phyloP scores from a whole-genome alignment of 345 rosid genomes.

The Linum tenue region DNA sequence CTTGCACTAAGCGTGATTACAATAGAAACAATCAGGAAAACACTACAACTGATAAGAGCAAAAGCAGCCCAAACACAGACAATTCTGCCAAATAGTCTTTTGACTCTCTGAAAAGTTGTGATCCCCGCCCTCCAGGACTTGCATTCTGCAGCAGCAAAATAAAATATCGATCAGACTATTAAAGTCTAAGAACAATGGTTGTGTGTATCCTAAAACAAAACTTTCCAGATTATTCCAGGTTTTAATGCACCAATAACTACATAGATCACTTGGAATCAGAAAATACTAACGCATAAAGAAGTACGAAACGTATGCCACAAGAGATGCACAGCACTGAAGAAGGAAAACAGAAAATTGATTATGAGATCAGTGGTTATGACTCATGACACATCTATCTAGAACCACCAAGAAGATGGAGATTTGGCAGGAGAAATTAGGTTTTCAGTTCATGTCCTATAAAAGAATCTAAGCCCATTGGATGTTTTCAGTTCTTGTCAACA shows the following conservation, averaged over 20 bases:
- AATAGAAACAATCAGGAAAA: neutral
- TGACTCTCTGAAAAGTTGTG: neutral
- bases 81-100: too few species aligned
- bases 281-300: too few species aligned
- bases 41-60: neutral
- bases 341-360: too few species aligned
- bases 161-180: neutral
- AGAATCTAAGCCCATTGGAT: neutral
- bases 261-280: too few species aligned
- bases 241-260: neutral
- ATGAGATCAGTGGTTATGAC: too few species aligned
- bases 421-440: too few species aligned
- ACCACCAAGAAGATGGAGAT: too few species aligned
- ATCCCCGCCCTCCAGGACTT: neutral
- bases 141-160: neutral
- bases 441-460: neutral
- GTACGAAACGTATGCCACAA: neutral
- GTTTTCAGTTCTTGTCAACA: conserved; percentile 47
- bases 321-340: neutral
- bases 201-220: neutral
- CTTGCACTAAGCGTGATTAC: neutral
- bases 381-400: too few species aligned
- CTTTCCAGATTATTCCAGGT: neutral
- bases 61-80: neutral
- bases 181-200: neutral